phyloP scores from a whole-genome alignment of 208 protist genomes.

The Angomonas deanei region DNA sequence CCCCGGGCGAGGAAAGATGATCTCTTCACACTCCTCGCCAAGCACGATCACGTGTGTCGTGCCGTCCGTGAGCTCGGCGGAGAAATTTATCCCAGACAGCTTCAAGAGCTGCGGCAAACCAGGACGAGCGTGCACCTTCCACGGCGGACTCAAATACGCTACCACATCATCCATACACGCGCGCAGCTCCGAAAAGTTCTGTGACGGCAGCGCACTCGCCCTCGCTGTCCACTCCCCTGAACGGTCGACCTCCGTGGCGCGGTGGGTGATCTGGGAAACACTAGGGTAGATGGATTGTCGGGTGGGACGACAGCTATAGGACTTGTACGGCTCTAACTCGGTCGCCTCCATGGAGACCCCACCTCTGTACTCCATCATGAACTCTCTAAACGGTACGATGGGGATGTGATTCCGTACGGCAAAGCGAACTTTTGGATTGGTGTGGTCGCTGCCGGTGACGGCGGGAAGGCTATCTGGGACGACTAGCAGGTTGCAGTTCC shows the following conservation, averaged over 20 bases:
- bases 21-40: constrained; percentile 11
- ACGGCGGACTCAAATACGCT: constrained; percentile 15
- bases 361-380: not conserved
- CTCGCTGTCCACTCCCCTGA: not conserved
- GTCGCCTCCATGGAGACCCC: too few species aligned
- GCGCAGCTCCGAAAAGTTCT: not conserved
- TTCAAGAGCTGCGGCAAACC: constrained; percentile 14
- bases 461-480: constrained; percentile 11
- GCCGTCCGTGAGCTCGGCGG: constrained; percentile 12
- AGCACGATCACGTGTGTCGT: constrained; percentile 54
- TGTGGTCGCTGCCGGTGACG: not conserved
- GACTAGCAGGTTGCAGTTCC: constrained; percentile 34
- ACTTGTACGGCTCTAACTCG: too few species aligned
- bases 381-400: not conserved
- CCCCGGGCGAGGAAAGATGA: constrained; percentile 44
- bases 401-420: constrained; percentile 16
- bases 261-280: too few species aligned
- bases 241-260: too few species aligned
- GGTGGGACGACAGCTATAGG: too few species aligned
- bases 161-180: constrained; percentile 34
- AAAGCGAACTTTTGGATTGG: constrained; percentile 17
- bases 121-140: constrained; percentile 1
- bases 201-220: not conserved
- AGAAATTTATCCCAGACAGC: constrained; percentile 12
- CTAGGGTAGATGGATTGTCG: too few species aligned